phyloP scores from a whole-genome alignment of 1,284 basidiomycete genomes.

The Pseudozyma tsukubaensis region DNA sequence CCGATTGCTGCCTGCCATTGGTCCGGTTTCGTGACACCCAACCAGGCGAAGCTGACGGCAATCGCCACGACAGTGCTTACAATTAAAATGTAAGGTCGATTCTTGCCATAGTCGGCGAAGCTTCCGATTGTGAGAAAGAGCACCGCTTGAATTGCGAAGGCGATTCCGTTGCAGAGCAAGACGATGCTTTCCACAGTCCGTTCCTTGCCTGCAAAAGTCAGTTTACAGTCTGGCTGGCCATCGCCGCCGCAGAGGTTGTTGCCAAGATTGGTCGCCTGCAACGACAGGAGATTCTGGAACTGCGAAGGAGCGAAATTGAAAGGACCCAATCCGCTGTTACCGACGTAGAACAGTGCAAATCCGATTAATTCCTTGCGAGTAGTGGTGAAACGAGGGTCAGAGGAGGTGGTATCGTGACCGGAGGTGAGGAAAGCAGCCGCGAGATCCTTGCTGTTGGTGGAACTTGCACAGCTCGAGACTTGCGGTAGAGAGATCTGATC shows the following conservation, averaged over 20 bases:
- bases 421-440: conserved; percentile 23
- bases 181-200: conserved; percentile 57
- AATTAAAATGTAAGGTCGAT: conserved; percentile 47
- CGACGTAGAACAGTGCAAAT: conserved; percentile 80
- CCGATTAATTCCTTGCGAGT: conserved; percentile 73
- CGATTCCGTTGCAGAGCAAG: conserved; percentile 50
- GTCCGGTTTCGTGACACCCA: conserved; percentile 72
- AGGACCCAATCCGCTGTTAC: conserved; percentile 74
- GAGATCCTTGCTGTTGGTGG: conserved; percentile 3
- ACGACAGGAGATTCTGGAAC: conserved; percentile 78
- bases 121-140: conserved; percentile 84
- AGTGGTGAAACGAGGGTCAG: conserved; percentile 23
- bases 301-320: conserved; percentile 82
- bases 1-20: conserved; percentile 82
- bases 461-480: conserved; percentile 14
- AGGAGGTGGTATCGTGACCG: conserved; percentile 12
- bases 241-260: conserved; percentile 36
- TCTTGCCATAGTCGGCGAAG: conserved; percentile 67
- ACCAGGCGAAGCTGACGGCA: conserved; percentile 40
- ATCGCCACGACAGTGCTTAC: conserved; percentile 41
- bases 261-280: conserved; percentile 73
- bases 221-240: conserved; percentile 64
- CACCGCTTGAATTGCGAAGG: conserved; percentile 62
- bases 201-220: conserved; percentile 71
- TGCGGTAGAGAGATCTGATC: conserved; percentile 17